Evolutionary conservation across 2,329 filamentous ascomycete genomes (phyloP).

Genomic region (Trichoderma asperellum): DNA sequence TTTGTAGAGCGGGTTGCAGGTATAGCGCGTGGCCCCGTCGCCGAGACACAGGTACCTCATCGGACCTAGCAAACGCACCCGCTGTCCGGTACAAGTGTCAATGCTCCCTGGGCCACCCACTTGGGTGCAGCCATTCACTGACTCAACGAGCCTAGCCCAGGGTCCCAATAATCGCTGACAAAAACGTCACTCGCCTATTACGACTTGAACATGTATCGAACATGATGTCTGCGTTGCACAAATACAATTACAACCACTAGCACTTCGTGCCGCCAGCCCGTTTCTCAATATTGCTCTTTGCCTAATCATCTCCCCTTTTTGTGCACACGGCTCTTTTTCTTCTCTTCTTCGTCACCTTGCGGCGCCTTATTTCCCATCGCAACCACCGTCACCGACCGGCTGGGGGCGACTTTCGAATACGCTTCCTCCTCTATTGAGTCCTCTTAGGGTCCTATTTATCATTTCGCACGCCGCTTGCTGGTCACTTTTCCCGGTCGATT

Average conservation of each 20-base stretch:
- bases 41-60: neutral
- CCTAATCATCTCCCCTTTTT: conserved; percentile 10
- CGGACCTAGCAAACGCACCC: neutral
- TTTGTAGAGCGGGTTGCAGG: neutral
- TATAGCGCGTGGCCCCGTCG: neutral
- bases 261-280: conserved; percentile 2
- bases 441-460: neutral
- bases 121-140: neutral
- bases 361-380: neutral
- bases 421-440: conserved; percentile 1
- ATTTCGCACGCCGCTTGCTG: conserved; percentile 13
- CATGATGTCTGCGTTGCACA: conserved; percentile 2
- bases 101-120: neutral
- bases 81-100: neutral
- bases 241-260: conserved; percentile 2
- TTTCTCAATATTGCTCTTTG: conserved; percentile 11
- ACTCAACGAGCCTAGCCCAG: neutral
- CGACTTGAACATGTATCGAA: neutral
- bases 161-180: conserved; percentile 4
- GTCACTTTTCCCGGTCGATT: neutral
- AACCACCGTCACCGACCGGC: conserved; percentile 7
- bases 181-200: conserved; percentile 8
- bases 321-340: neutral
- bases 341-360: conserved; percentile 1
- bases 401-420: conserved; percentile 4